A percentile compares a stretch with the other conserved stretches of the same genome.
Evolutionary conservation across 208 protist genomes (phyloP).

Genomic region (Acanthamoeba comandoni): DNA sequence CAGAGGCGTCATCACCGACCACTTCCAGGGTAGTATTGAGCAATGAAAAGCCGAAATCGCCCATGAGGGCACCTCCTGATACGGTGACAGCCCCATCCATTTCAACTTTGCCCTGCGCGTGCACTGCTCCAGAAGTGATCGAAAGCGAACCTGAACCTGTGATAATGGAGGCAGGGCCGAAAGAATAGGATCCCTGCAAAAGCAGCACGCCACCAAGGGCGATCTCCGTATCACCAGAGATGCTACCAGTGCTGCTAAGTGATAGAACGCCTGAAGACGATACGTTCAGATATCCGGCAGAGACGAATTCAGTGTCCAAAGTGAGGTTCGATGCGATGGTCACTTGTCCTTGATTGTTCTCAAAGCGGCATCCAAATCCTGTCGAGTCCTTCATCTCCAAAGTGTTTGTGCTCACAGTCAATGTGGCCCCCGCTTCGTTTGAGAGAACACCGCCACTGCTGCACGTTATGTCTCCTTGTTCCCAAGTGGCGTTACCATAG

Average conservation of each 20-base stretch:
- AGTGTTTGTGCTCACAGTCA: conserved; percentile 29
- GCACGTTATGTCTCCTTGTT: conserved; percentile 51
- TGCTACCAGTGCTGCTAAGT: too few species aligned
- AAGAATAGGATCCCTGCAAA: too few species aligned
- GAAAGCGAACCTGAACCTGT: too few species aligned
- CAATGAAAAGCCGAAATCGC: conserved; percentile 36
- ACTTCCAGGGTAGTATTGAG: conserved; percentile 46
- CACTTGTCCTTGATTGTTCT: conserved; percentile 37
- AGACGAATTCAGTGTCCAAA: not conserved
- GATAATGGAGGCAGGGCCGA: too few species aligned
- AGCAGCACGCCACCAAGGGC: too few species aligned
- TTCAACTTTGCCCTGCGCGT: too few species aligned
- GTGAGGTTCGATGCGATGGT: not conserved
- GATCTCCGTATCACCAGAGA: too few species aligned
- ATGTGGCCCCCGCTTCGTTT: not conserved
- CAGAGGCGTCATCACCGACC: not conserved
- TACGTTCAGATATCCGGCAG: too few species aligned
- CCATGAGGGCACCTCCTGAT: conserved; percentile 36
- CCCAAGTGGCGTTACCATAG: conserved; percentile 24
- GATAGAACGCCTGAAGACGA: too few species aligned
- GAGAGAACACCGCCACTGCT: conserved; percentile 14
- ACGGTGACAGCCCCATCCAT: not conserved
- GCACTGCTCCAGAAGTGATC: too few species aligned
- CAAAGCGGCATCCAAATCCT: conserved; percentile 14
- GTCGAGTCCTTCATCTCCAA: not conserved